These are phyloP conservation scores for Leccinum ochraceum DNA, from an alignment of 768 basidiomycete genomes.

Conservation along the genomic window DNA sequence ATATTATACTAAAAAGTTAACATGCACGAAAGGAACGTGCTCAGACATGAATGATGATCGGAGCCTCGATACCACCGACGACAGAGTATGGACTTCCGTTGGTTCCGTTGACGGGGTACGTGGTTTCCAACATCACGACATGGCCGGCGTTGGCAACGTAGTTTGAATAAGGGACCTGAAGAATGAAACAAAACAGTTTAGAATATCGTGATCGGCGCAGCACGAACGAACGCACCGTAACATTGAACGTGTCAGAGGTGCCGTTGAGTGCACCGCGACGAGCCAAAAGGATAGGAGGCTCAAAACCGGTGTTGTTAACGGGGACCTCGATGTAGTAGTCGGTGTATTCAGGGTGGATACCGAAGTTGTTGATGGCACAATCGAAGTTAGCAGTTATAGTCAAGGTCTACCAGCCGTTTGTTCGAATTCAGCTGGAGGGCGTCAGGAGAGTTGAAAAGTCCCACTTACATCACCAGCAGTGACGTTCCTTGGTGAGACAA, in stretches of 20 bases:
- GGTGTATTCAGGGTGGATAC: constrained; percentile 25
- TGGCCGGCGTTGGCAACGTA: constrained; percentile 17
- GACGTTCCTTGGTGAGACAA: constrained; percentile 22
- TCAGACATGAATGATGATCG: constrained; percentile 21
- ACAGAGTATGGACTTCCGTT: not conserved
- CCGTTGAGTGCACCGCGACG: not conserved
- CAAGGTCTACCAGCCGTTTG: constrained; percentile 18
- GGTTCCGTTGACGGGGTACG: constrained; percentile 23
- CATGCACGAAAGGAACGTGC: not conserved
- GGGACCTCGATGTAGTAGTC: constrained; percentile 38
- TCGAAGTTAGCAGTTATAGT: constrained; percentile 25
- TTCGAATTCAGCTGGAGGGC: constrained; percentile 6
- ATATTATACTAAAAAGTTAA: too few relatives aligned
- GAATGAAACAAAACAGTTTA: constrained; percentile 1
- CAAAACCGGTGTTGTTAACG: constrained; percentile 31
- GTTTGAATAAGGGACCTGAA: constrained; percentile 22
- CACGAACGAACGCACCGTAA: not conserved
- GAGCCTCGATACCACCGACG: not conserved
- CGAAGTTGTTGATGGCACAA: constrained; percentile 25
- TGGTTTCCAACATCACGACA: constrained; percentile 25
- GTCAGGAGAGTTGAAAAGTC: not conserved
- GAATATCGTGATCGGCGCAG: not conserved
- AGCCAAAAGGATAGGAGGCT: constrained; percentile 31
- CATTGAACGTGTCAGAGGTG: not conserved
- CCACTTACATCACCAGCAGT: constrained; percentile 27